Evolutionary conservation across 345 rosid species (phyloP).

Genomic region (Combretum micranthum): DNA sequence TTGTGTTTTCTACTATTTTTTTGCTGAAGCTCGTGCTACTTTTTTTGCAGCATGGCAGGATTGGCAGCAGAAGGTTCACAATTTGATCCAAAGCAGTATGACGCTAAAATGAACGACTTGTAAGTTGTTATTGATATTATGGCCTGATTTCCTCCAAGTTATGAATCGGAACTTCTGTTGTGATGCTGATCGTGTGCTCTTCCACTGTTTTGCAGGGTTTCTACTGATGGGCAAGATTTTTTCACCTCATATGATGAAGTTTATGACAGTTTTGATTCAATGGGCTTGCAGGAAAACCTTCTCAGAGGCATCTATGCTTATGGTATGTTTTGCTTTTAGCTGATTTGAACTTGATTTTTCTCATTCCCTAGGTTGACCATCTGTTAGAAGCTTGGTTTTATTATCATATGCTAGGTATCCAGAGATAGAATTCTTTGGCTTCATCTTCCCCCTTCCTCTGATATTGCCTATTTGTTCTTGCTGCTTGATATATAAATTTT

Average conservation of each 20-base stretch:
- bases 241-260: constrained; percentile 83
- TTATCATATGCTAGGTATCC: too few relatives aligned
- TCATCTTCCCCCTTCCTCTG: too few relatives aligned
- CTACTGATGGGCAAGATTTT: constrained; percentile 62
- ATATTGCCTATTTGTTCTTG: too few relatives aligned
- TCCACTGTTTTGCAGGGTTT: constrained; percentile 29
- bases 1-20: too few relatives aligned
- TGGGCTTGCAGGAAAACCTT: constrained; percentile 81
- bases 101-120: constrained; percentile 72
- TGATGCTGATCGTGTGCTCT: not conserved
- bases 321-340: constrained; percentile 39
- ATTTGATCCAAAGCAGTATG: constrained; percentile 69
- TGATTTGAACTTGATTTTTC: too few relatives aligned
- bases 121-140: constrained; percentile 24
- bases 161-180: too few relatives aligned
- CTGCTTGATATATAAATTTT: too few relatives aligned
- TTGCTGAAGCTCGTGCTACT: too few relatives aligned
- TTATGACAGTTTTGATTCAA: constrained; percentile 73
- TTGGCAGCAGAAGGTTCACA: constrained; percentile 70
- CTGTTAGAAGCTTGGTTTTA: too few relatives aligned
- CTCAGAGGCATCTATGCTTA: constrained; percentile 93
- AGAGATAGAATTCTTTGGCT: too few relatives aligned
- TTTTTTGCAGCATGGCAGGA: constrained; percentile 68
- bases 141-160: not conserved
- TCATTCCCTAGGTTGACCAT: too few relatives aligned